Evolutionary conservation across 345 rosid species (phyloP).

Genomic region (Hibiscus trionum): DNA sequence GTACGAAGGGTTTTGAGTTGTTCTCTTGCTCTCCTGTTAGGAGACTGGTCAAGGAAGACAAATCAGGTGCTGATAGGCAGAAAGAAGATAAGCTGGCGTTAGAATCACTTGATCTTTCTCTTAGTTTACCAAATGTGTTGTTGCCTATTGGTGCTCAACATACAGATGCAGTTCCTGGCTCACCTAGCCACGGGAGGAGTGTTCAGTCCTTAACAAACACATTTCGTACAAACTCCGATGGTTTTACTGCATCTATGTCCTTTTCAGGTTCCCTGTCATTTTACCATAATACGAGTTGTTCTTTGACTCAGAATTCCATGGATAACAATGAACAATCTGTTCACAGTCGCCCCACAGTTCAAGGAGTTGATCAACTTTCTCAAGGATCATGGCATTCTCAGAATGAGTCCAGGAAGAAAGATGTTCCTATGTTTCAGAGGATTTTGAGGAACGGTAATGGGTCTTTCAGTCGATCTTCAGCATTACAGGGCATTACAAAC

Average conservation of each 20-base stretch:
- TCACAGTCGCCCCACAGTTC: neutral
- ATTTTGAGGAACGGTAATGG: slow-evolving; percentile 63
- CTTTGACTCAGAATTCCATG: neutral
- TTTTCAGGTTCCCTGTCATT: neutral
- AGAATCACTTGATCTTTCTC: neutral
- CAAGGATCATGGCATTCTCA: neutral
- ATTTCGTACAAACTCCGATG: neutral
- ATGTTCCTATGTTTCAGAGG: slow-evolving; percentile 52
- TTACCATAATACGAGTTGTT: neutral
- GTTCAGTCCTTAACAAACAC: neutral
- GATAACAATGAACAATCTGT: neutral
- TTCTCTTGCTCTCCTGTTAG: slow-evolving; percentile 43
- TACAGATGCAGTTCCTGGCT: neutral
- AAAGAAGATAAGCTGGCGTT: neutral
- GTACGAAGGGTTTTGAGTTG: slow-evolving; percentile 39
- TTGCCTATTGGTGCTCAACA: neutral
- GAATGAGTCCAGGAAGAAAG: slow-evolving; percentile 28
- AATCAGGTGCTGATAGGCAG: neutral
- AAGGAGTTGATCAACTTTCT: neutral
- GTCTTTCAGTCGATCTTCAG: slow-evolving; percentile 44
- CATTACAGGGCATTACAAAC: slow-evolving; percentile 37
- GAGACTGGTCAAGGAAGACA: slow-evolving; percentile 28
- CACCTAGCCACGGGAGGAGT: neutral
- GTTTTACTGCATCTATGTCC: neutral
- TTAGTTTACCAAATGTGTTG: neutral